Conservation (phyloP, 352 stramenopile genomes). For the Blastocystis sp. region DNA sequence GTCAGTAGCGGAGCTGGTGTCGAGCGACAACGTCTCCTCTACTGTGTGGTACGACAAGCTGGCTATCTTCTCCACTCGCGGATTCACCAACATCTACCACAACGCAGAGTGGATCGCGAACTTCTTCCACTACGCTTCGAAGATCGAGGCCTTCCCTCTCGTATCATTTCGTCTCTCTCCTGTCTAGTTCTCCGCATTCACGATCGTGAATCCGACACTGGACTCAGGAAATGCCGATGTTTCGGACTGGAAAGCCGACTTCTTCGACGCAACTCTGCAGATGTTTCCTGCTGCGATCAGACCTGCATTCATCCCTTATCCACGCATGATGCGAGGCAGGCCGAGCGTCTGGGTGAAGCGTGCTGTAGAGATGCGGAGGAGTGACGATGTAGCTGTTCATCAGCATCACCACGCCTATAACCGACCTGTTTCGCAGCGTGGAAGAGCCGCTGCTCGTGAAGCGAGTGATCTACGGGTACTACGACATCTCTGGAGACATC, state of each 20-base stretch:
- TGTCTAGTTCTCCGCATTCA: background rate
- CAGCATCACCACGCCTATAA: background rate
- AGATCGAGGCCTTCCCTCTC: background rate
- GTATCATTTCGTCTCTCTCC: background rate
- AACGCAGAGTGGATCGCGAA: slow-evolving; percentile 14
- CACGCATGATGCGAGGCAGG: background rate
- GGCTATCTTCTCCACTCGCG: background rate
- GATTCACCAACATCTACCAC: slow-evolving; percentile 35
- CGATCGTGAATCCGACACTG: background rate
- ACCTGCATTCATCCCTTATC: background rate
- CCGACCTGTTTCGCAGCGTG: background rate
- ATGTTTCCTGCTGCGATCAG: background rate
- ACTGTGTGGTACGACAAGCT: slow-evolving; percentile 12
- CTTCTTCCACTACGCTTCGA: background rate
- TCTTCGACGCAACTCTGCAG: background rate
- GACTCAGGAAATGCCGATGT: background rate
- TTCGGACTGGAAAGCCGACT: background rate
- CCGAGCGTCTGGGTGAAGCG: background rate
- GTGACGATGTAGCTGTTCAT: background rate
- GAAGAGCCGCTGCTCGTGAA: slow-evolving; percentile 4
- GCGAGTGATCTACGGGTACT: background rate
- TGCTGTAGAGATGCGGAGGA: background rate
- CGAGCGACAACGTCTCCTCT: background rate
- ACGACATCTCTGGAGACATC: background rate
- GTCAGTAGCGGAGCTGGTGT: background rate